A percentile compares a stretch with the other conserved stretches of the same genome.
These are phyloP conservation scores for Kodamaea hsintzibuensis DNA, from an alignment of 805 yeast genomes.

Conservation along the genomic window DNA sequence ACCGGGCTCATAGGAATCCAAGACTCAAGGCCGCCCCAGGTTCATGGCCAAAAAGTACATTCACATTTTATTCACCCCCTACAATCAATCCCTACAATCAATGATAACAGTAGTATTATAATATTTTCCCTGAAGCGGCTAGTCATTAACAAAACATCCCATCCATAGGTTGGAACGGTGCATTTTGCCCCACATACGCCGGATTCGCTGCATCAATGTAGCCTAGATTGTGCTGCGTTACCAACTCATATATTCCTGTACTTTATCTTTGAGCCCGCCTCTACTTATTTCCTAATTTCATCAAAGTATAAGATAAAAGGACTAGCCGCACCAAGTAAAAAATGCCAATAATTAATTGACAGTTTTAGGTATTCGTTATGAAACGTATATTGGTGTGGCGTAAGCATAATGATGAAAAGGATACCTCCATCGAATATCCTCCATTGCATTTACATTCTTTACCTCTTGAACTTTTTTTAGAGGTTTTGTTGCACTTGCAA, in stretches of 20 bases:
- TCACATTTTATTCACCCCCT: too few species aligned
- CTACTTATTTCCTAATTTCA: background rate
- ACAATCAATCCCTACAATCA: too few species aligned
- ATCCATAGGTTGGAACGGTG: background rate
- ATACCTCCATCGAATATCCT: slow-evolving; percentile 23
- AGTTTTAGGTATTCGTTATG: slow-evolving; percentile 30
- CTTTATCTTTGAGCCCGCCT: background rate
- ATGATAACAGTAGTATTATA: background rate
- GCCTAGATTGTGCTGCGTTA: background rate
- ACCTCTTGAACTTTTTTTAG: slow-evolving; percentile 45
- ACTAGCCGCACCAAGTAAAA: background rate
- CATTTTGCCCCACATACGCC: background rate
- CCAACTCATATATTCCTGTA: background rate
- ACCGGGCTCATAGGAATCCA: too few species aligned
- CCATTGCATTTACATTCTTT: slow-evolving; percentile 36
- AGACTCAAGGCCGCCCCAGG: too few species aligned
- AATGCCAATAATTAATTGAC: background rate
- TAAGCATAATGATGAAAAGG: slow-evolving; percentile 7
- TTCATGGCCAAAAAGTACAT: too few species aligned
- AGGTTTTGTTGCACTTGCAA: slow-evolving; percentile 31
- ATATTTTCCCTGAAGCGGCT: background rate
- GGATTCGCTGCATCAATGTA: background rate
- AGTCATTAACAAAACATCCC: background rate
- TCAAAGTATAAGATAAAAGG: background rate
- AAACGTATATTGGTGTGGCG: slow-evolving; percentile 20